Conservation (phyloP, 2,329 filamentous ascomycete species). For the Calonectria montana region DNA sequence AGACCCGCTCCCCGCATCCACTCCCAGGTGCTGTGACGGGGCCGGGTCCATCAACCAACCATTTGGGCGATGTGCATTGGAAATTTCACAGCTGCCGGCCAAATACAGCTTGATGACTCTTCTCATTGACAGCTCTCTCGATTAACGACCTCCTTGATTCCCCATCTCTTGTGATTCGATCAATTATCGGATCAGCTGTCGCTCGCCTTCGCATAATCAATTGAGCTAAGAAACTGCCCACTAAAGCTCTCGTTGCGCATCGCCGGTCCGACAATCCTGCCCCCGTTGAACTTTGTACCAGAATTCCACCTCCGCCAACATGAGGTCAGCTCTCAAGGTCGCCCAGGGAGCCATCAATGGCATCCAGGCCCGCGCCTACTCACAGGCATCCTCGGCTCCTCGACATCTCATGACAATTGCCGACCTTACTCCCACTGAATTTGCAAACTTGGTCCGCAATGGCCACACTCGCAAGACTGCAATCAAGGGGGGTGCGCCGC, state of each 20-base stretch:
- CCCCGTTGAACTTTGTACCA: background rate
- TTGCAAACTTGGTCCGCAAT: slow-evolving; percentile 85
- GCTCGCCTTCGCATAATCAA: background rate
- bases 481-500: slow-evolving; percentile 73
- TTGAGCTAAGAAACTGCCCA: background rate
- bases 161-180: background rate
- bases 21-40: background rate
- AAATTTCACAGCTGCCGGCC: slow-evolving; percentile 32
- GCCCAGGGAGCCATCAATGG: slow-evolving; percentile 49
- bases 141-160: background rate
- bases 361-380: slow-evolving; percentile 58
- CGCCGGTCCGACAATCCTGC: background rate
- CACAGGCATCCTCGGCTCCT: slow-evolving; percentile 58
- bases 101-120: slow-evolving; percentile 23
- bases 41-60: slow-evolving; percentile 30
- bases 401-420: slow-evolving; percentile 93
- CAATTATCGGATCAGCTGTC: background rate
- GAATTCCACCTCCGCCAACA: slow-evolving; percentile 31
- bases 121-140: background rate
- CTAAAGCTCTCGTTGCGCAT: background rate
- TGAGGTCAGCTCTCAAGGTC: slow-evolving; percentile 50
- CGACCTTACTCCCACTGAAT: slow-evolving; percentile 83
- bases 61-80: slow-evolving; percentile 32
- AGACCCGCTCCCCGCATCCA: background rate
- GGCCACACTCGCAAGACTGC: slow-evolving; percentile 80